These are phyloP conservation scores for Hura crepitans DNA, from an alignment of 441 rosid species.

Conservation along the genomic window DNA sequence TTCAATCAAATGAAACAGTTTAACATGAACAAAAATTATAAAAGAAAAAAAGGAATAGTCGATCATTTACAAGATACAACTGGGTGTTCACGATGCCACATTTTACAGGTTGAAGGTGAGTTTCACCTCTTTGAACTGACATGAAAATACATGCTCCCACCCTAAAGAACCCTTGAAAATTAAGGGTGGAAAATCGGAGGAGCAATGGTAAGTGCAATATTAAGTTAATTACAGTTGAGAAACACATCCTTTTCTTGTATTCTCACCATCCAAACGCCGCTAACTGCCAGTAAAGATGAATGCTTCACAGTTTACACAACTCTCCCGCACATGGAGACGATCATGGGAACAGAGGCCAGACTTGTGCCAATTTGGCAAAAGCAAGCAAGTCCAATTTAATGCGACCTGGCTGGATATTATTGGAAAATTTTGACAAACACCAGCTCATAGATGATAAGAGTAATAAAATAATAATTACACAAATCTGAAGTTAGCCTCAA, in stretches of 20 bases:
- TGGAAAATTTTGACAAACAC: constrained; percentile 1
- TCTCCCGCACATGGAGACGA: constrained; percentile 11
- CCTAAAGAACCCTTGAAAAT: constrained; percentile 7
- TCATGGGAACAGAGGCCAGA: background rate
- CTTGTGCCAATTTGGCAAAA: constrained; percentile 4
- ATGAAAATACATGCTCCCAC: constrained; percentile 2
- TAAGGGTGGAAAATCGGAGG: background rate
- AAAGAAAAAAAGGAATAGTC: background rate
- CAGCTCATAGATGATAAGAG: constrained; percentile 23
- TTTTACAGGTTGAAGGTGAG: constrained; percentile 7
- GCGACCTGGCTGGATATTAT: constrained; percentile 11
- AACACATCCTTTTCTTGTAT: background rate
- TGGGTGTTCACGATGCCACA: constrained; percentile 4
- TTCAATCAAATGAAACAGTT: background rate
- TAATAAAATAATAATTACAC: constrained; percentile 3
- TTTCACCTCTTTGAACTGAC: background rate
- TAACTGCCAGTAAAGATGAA: background rate
- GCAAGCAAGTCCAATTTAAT: background rate
- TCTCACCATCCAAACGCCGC: constrained; percentile 7
- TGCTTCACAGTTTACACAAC: background rate
- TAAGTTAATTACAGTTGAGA: constrained; percentile 1
- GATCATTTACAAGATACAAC: constrained; percentile 1
- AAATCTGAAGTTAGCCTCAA: constrained; percentile 18
- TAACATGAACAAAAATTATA: background rate
- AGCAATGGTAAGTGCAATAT: constrained; percentile 6